These are phyloP conservation scores for Yamadazyma sp. DNA, from an alignment of 805 yeast species.

Conservation along the genomic window DNA sequence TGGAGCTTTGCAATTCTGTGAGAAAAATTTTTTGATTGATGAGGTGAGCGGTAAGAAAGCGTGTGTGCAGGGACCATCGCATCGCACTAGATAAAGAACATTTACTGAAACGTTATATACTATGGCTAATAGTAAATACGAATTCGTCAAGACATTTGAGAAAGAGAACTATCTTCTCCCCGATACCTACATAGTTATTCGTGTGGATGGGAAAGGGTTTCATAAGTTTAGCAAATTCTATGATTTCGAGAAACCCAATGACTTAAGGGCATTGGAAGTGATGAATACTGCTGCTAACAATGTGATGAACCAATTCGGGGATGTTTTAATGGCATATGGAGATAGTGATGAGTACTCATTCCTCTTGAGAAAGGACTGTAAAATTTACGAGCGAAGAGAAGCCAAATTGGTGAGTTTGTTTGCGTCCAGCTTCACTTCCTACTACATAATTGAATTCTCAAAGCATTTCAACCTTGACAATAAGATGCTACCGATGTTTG, in stretches of 20 bases:
- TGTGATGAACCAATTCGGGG: conserved; percentile 65
- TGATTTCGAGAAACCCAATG: conserved; percentile 85
- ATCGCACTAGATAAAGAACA: conserved; percentile 1
- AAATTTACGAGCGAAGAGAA: conserved; percentile 78
- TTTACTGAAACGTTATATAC: background rate
- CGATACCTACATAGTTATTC: conserved; percentile 74
- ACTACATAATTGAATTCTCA: conserved; percentile 70
- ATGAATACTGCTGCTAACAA: conserved; percentile 80
- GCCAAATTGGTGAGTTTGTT: conserved; percentile 78
- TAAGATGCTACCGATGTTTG: conserved; percentile 78
- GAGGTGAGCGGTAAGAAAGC: conserved; percentile 7
- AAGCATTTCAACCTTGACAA: conserved; percentile 49
- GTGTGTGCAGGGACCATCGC: conserved; percentile 11
- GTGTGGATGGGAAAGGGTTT: conserved; percentile 93
- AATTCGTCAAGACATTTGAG: conserved; percentile 84
- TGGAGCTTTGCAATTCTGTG: conserved; percentile 4
- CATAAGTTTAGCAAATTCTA: conserved; percentile 79
- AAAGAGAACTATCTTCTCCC: conserved; percentile 70
- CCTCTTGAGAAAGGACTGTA: conserved; percentile 61
- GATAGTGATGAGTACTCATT: conserved; percentile 95
- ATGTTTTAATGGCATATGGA: conserved; percentile 81
- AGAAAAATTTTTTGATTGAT: conserved; percentile 13
- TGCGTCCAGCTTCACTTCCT: conserved; percentile 77
- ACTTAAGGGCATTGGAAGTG: conserved; percentile 65
- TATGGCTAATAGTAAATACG: conserved; percentile 86